phyloP scores from a whole-genome alignment of 2,329 filamentous ascomycete species.

The Sclerotinia minor region DNA sequence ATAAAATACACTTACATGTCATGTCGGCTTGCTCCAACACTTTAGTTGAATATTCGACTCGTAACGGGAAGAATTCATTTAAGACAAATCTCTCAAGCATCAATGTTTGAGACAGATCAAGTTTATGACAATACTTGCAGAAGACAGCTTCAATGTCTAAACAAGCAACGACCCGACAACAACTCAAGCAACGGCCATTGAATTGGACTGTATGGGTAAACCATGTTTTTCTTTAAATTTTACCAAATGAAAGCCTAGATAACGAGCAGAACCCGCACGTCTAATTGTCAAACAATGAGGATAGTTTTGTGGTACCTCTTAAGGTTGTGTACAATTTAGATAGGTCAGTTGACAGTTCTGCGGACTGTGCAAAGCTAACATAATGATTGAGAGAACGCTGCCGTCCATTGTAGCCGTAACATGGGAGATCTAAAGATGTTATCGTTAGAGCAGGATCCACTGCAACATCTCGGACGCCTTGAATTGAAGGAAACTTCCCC shows the following conservation, averaged over 20 bases:
- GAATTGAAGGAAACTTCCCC: not conserved
- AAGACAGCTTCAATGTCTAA: not conserved
- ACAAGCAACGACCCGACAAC: not conserved
- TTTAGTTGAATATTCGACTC: not conserved
- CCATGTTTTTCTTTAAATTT: not conserved
- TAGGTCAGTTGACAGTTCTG: slow-evolving; percentile 5
- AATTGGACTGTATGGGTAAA: not conserved
- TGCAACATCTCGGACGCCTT: not conserved
- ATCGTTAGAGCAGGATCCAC: too few relatives aligned
- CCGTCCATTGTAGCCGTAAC: not conserved
- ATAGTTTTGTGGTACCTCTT: not conserved
- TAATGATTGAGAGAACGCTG: not conserved
- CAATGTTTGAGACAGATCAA: not conserved
- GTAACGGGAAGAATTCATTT: not conserved
- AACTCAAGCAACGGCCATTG: not conserved
- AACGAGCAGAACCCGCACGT: not conserved
- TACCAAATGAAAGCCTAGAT: not conserved
- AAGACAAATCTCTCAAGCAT: not conserved
- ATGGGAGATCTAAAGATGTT: not conserved
- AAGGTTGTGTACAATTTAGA: not conserved
- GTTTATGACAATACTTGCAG: not conserved
- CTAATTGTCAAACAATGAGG: not conserved
- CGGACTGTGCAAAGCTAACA: not conserved
- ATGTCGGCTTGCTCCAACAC: not conserved
- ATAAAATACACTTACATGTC: not conserved